A percentile compares a stretch with the other conserved stretches of the same genome.
phyloP scores from a whole-genome alignment of 768 basidiomycete species.

The Rhodotorula diobovata region DNA sequence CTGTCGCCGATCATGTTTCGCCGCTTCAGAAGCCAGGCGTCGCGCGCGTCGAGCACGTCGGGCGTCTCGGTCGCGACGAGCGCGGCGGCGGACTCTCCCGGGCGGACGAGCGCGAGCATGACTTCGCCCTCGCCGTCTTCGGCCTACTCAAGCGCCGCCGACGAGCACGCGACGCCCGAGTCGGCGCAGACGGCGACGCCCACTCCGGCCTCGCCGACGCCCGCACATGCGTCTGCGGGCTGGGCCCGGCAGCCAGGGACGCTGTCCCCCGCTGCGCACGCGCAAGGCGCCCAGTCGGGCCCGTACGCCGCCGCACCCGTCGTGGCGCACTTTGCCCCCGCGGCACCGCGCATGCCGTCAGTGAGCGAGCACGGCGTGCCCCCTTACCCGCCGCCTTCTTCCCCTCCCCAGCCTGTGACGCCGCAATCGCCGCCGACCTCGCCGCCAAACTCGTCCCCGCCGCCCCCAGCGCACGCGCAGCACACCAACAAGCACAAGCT shows the following conservation, averaged over 20 bases:
- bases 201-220: background rate
- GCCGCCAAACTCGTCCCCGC: background rate
- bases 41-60: background rate
- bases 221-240: too few relatives aligned
- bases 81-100: background rate
- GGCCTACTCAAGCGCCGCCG: background rate
- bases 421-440: too few relatives aligned
- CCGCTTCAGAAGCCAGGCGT: background rate
- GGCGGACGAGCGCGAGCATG: background rate
- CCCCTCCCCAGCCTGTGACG: too few relatives aligned
- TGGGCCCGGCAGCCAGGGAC: too few relatives aligned
- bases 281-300: too few relatives aligned
- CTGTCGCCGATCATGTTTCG: background rate
- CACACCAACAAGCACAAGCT: slow-evolving; percentile 21
- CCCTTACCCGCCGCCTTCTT: too few relatives aligned
- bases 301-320: too few relatives aligned
- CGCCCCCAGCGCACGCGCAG: background rate
- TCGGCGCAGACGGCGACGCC: slow-evolving; percentile 4
- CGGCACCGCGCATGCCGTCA: too few relatives aligned
- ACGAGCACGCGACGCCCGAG: background rate
- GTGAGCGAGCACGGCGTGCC: too few relatives aligned
- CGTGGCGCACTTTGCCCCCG: too few relatives aligned
- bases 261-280: background rate
- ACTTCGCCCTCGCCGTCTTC: background rate
- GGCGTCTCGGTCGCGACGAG: background rate